Evolutionary conservation across 768 basidiomycete genomes (phyloP).

Genomic region (Mycena rebaudengoi): DNA sequence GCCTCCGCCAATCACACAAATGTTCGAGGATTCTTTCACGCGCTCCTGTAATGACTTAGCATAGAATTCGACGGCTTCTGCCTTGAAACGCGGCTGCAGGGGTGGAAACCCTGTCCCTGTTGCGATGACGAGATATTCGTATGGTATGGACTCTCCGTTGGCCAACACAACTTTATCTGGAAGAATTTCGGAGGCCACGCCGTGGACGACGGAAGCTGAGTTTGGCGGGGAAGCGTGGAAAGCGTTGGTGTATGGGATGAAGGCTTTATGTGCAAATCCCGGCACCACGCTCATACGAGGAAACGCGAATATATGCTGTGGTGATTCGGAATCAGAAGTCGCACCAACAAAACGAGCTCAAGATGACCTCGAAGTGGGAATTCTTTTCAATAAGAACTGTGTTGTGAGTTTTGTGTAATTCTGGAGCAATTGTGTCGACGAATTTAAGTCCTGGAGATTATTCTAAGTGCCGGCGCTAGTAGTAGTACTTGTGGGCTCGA

Average conservation of each 20-base stretch:
- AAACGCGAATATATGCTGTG: constrained; percentile 42
- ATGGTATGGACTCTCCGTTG: constrained; percentile 33
- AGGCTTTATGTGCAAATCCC: constrained; percentile 36
- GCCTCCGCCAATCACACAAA: constrained; percentile 66
- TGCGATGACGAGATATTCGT: constrained; percentile 45
- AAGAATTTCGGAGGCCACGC: constrained; percentile 26
- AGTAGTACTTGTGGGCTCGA: background rate
- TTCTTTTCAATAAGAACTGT: constrained; percentile 45
- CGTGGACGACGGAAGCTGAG: constrained; percentile 32
- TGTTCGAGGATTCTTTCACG: constrained; percentile 43
- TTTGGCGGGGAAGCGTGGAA: constrained; percentile 31
- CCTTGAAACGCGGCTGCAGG: constrained; percentile 28
- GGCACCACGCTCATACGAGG: constrained; percentile 40
- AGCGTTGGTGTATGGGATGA: constrained; percentile 41
- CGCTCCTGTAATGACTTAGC: constrained; percentile 37
- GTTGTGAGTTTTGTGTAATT: constrained; percentile 32
- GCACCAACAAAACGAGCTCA: no score
- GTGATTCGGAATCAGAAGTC: background rate
- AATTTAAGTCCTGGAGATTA: constrained; percentile 26
- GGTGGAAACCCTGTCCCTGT: constrained; percentile 40
- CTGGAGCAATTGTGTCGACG: constrained; percentile 30
- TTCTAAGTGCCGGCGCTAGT: background rate
- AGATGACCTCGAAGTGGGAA: constrained; percentile 38
- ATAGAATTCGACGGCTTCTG: constrained; percentile 34
- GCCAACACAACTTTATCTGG: constrained; percentile 30